A percentile compares a stretch with the other conserved stretches of the same genome.
phyloP scores from a whole-genome alignment of 2,329 filamentous ascomycete species.

The Mycosphaerelloides madeirae region DNA sequence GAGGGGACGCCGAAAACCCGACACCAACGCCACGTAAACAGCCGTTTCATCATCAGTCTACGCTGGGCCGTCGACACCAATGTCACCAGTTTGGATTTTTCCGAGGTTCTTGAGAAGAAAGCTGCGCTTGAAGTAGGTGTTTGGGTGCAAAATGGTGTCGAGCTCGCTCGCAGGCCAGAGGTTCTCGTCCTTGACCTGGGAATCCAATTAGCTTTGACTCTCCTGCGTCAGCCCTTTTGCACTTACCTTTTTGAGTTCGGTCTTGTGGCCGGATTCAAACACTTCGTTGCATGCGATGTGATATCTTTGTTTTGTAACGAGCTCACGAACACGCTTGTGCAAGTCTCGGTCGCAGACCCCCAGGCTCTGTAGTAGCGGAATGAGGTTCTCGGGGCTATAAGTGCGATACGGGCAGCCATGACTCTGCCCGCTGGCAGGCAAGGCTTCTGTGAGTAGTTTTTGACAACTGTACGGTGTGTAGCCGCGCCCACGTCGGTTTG shows the following conservation, averaged over 20 bases:
- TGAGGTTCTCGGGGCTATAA: conserved; percentile 82
- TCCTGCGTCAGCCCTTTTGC: background rate
- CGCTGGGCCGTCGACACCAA: conserved; percentile 34
- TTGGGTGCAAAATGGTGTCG: conserved; percentile 94
- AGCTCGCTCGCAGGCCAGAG: conserved; percentile 61
- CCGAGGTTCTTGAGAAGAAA: conserved; percentile 79
- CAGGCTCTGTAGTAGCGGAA: conserved; percentile 66
- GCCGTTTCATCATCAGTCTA: conserved; percentile 6
- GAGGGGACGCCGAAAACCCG: too few species aligned
- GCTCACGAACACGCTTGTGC: conserved; percentile 76
- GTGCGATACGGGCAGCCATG: conserved; percentile 97
- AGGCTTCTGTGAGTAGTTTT: conserved; percentile 85
- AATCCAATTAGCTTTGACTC: conserved; percentile 6
- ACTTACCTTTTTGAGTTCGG: conserved; percentile 43
- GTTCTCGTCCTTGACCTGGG: conserved; percentile 43
- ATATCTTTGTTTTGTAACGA: conserved; percentile 81
- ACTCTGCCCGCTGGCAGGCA: conserved; percentile 73
- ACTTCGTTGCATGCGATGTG: conserved; percentile 97
- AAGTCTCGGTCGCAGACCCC: conserved; percentile 76
- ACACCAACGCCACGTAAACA: background rate
- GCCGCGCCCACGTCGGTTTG: conserved; percentile 77
- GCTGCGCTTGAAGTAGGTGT: conserved; percentile 95
- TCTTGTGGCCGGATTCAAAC: conserved; percentile 80
- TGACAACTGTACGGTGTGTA: conserved; percentile 93
- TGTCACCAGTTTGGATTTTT: conserved; percentile 36